Base-by-base conservation (phyloP, 257 asterid species). In the Pogostemon cablin region DNA sequence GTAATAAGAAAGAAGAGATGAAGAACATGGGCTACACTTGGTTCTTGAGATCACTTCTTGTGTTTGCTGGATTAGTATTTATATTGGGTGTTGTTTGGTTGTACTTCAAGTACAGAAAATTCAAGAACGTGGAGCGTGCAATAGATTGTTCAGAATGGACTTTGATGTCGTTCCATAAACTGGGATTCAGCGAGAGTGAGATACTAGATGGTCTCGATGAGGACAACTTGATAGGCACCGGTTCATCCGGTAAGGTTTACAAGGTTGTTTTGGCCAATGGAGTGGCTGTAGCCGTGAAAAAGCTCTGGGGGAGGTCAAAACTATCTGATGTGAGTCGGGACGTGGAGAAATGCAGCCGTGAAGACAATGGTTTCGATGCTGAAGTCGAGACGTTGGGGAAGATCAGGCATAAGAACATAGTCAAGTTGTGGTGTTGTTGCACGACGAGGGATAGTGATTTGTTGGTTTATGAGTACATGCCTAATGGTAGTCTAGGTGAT, bases 401-500 rank as follows among this genome's bases (percentile, higher is more conserved):
- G 80, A 91, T 93, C 9, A 83, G 99, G 82, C 99, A 93, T 55
- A 93, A 93, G 82, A 93, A 93, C 55, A 91, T 93, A 39, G 96
- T 93, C 10, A 85, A 88, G 81, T 64, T 93, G 10, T 93, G 99
- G 99, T 93, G 99, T 70, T 87, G 95, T 59, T 93, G 98, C 62
- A 78, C 88, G 0, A 83, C 95, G 0, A 75, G 85, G 78, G 96
- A 91, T 39, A 82, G 95, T 71, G 89, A 89, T 55, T 96, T 93
- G 25, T 73, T 93, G 86, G 99, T 93, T 1, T 93, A 91, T 11
- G 99, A 93, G 86, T 91, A 89, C 83, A 91, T 93, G 99, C 90
- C 96, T 20, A 93, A 93, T 64, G 99, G 99, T 4, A 91, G 99
- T 58, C 75, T 93, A 43, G 95, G 96, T 4, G 99, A 91, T 83